Percentiles rank a stretch among this genome's conserved stretches.
Conservation (phyloP, 2,329 filamentous ascomycete species). For the Ophiostoma himal-ulmi region DNA sequence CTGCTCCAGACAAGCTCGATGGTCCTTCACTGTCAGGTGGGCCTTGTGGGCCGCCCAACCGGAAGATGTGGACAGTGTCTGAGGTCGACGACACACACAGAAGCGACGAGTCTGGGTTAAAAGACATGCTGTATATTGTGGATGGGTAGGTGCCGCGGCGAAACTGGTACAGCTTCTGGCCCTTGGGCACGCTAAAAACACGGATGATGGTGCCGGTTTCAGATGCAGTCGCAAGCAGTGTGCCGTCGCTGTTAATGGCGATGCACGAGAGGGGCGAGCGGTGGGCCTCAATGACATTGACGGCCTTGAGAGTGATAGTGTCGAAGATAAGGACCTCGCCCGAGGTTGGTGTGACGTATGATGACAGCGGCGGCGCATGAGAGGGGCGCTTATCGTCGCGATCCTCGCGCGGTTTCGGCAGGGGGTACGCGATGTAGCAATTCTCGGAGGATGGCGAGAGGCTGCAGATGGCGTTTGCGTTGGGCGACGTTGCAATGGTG, state of each 20-base stretch:
- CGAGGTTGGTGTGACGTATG: constrained; percentile 74
- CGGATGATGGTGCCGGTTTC: constrained; percentile 97
- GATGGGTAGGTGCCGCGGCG: constrained; percentile 91
- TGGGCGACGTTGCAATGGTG: constrained; percentile 90
- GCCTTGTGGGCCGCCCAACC: constrained; percentile 53
- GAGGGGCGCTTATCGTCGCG: constrained; percentile 56
- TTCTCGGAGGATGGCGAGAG: constrained; percentile 91
- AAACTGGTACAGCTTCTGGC: constrained; percentile 93
- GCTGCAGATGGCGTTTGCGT: constrained; percentile 84
- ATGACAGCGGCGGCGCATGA: constrained; percentile 76
- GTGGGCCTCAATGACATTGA: constrained; percentile 94
- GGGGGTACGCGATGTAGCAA: constrained; percentile 90
- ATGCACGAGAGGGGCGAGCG: constrained; percentile 86
- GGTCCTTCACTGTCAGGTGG: constrained; percentile 24
- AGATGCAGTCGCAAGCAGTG: constrained; percentile 84
- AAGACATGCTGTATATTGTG: constrained; percentile 97
- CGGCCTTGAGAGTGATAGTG: constrained; percentile 78
- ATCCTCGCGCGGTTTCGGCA: constrained; percentile 67
- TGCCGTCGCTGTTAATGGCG: constrained; percentile 87
- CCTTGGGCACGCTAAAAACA: constrained; percentile 86
- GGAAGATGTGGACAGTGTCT: constrained; percentile 95
- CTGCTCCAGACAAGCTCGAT: not conserved
- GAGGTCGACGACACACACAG: constrained; percentile 94
- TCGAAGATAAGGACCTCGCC: constrained; percentile 94
- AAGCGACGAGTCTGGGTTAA: constrained; percentile 88